These are phyloP conservation scores for Cladosporium velox DNA, from an alignment of 2,329 filamentous ascomycete genomes.

Conservation along the genomic window DNA sequence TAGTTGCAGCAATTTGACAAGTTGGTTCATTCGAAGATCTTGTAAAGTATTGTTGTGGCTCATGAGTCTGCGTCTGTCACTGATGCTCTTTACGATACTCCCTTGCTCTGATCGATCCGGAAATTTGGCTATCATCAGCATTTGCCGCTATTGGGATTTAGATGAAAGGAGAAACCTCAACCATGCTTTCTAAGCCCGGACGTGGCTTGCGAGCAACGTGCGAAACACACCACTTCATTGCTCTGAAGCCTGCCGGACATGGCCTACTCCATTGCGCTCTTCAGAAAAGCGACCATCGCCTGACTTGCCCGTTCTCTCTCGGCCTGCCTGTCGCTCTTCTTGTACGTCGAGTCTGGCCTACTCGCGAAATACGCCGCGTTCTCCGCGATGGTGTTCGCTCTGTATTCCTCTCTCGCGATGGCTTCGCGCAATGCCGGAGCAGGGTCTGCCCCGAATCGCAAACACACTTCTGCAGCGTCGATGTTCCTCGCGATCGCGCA, in stretches of 20 bases:
- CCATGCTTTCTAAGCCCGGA: too few species aligned
- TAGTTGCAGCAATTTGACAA: not conserved
- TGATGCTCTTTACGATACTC: not conserved
- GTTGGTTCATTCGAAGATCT: not conserved
- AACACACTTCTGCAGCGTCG: constrained; percentile 18
- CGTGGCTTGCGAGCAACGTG: too few species aligned
- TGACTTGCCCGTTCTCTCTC: constrained; percentile 1
- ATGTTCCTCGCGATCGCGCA: constrained; percentile 5
- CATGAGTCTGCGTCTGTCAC: not conserved
- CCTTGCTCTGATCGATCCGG: too few species aligned
- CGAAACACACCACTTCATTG: too few species aligned
- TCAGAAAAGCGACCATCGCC: constrained; percentile 5
- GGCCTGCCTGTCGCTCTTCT: not conserved
- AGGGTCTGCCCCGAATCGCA: constrained; percentile 12
- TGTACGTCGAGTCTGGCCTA: not conserved
- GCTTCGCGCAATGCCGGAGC: constrained; percentile 2
- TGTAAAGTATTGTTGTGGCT: not conserved
- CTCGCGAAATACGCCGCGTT: not conserved
- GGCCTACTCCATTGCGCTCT: not conserved
- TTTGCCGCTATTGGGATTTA: too few species aligned
- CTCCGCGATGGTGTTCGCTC: too few species aligned
- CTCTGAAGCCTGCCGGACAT: too few species aligned
- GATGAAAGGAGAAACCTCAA: too few species aligned
- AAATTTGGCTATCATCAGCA: too few species aligned
- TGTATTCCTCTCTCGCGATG: not conserved